Percentiles rank a stretch among this genome's conserved stretches.
Evolutionary conservation across 805 yeast genomes (phyloP).

Genomic region (Danielozyma ontarioensis): DNA sequence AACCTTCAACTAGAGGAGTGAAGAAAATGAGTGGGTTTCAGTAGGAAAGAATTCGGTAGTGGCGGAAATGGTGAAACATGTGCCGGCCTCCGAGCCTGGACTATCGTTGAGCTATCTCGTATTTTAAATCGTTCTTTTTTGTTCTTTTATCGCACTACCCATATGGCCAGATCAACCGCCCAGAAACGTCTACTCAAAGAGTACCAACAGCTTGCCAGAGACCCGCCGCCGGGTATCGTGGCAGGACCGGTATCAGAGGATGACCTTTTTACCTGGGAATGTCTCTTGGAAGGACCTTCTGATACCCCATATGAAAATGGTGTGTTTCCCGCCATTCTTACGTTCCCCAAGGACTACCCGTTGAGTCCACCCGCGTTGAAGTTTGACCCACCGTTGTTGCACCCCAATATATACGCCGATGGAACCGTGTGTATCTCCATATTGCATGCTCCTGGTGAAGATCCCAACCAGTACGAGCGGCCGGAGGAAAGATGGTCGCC

Average conservation of each 20-base stretch:
- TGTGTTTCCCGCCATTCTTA: constrained; percentile 70
- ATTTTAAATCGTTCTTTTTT: no score
- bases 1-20: no score
- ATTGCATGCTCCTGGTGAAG: constrained; percentile 94
- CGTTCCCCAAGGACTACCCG: constrained; percentile 78
- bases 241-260: constrained; percentile 86
- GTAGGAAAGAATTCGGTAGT: no score
- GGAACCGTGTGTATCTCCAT: constrained; percentile 96
- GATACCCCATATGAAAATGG: constrained; percentile 87
- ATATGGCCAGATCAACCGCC: constrained; percentile 49
- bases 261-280: constrained; percentile 76
- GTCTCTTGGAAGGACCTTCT: constrained; percentile 76
- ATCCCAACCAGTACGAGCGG: constrained; percentile 90
- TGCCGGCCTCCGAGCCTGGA: no score
- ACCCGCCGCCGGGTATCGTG: constrained; percentile 91
- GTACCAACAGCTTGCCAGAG: constrained; percentile 76
- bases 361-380: constrained; percentile 72
- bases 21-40: no score
- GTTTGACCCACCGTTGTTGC: constrained; percentile 78
- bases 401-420: constrained; percentile 90
- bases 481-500: constrained; percentile 99
- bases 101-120: no score
- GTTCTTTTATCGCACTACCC: no score
- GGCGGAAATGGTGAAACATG: no score
- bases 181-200: constrained; percentile 84